Base-by-base conservation (phyloP, 192 early-diverging fungal genomes). In the Linnemannia elongata region DNA sequence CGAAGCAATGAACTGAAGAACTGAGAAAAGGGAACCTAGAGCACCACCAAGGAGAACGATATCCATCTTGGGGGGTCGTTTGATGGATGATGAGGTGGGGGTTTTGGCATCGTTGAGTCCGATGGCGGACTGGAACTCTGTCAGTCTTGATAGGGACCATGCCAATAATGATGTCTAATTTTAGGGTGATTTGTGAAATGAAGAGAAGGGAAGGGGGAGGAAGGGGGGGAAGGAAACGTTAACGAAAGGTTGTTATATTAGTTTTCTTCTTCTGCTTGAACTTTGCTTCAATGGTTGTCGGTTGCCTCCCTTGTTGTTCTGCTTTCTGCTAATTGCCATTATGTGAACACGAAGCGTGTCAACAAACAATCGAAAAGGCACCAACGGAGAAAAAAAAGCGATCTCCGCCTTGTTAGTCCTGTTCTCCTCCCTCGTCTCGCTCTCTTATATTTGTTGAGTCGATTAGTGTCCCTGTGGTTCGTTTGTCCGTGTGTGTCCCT, bases 11-110 rank as follows among this genome's bases (percentile, higher is more conserved):
- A 97, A 98, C 88, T 99, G 98, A 66, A 99, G 90, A 33, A 99
- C 92, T 47, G 98, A 98, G 90, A 98, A 99, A 45, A 99, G 82
- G 10, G 96, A 97, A 1, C 98, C 98, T 4, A 99, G 79, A 9
- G 94, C 90, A 0, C 98, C 98, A 33, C 98, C 98, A 57, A 99
- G 92, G 41, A 99, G 89, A 0, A 99, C 96, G 42, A 98, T 87
- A 72, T 93, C 92, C 92, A 92, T 92, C 77, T 89, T 91, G 18
- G 89, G 89, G 35, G 87, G 87, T 12, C 87, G 68, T 42, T 88
- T 83, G 70, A 78, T 63, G 15, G 49, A 33, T 7, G 24, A 47
- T 6, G 49, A 49, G 38, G 60, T 49, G 69, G 79, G n/a, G 6
- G 18, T 69, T 9, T 81, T 47, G 3, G 17, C n/a, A 42, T 87